Evolutionary conservation across 2,329 filamentous ascomycete species (phyloP), one percentile per base, ranked within the genome.

Genomic region (Fusarium goolgardi): DNA sequence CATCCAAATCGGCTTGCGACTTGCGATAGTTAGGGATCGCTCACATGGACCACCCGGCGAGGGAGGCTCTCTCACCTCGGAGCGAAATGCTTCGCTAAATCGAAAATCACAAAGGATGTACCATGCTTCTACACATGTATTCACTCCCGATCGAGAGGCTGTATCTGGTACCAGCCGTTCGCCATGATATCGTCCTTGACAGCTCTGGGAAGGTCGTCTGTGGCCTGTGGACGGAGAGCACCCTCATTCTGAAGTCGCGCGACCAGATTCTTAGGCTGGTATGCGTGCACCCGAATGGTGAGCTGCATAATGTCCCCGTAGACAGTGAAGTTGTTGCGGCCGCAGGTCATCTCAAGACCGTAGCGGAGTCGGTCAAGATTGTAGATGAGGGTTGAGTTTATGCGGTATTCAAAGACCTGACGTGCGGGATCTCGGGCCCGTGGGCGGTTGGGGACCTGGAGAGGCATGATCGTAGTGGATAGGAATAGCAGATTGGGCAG

Each of bases 301-400:
- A 64, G 31, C n/a, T 59, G 60, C 54, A 64, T 64, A 16, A 64
- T 43, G 12, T 64, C 61, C 4, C 61, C 61, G 2, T 46, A 32
- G 3, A 64, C 61, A 5, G 16, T 25, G 20, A 53, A 64, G 16
- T 23, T n/a, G 21, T 65, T 59, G n/a, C 21, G 35, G 5, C 61
- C 61, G 8, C 50, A 64, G n/a, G 21, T 7, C 5, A 6, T 21
- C 5, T 47, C 35, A 4, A 64, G 59, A 4, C 61, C 61, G 2
- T 47, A 11, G 1, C 61, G 60, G 1, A 64, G 54, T 2, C 16
- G 21, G 1, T 47, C 35, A 7, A 64, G 7, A 8, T 21, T 13
- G 13, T 20, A 39, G 31, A 64, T 9, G 4, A 65, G 27, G 20
- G 23, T 21, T 0, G 61, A 35, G 21, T 20, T 34, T 21, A 64